A percentile compares a stretch with the other conserved stretches of the same genome.
Conservation (phyloP, 805 yeast species). For the Lachancea dasiensis region DNA sequence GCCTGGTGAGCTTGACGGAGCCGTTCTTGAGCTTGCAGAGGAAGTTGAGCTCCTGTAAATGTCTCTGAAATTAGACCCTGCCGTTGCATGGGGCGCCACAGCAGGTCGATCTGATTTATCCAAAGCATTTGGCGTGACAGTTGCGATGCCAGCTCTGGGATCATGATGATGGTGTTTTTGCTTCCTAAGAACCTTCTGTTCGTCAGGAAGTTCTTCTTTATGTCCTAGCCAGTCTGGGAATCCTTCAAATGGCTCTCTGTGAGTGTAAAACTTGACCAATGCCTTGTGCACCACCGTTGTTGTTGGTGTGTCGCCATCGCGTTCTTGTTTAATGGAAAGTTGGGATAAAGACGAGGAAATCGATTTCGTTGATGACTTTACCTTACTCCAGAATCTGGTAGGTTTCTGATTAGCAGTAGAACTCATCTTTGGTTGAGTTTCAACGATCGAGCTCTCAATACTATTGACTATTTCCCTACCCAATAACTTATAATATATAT, state of each 20-base stretch:
- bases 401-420: slow-evolving; percentile 9
- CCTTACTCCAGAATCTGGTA: slow-evolving; percentile 29
- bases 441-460: neutral
- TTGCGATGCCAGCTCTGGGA: neutral
- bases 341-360: slow-evolving; percentile 26
- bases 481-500: too few relatives aligned
- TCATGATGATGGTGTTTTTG: slow-evolving; percentile 18
- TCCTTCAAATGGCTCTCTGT: slow-evolving; percentile 31
- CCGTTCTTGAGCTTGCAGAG: neutral
- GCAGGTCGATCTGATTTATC: neutral
- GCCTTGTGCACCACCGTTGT: slow-evolving; percentile 43
- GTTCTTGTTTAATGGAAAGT: slow-evolving; percentile 30
- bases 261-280: slow-evolving; percentile 36
- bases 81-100: slow-evolving; percentile 2
- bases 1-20: slow-evolving; percentile 1
- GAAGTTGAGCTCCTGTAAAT: slow-evolving; percentile 5
- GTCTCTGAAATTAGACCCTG: slow-evolving; percentile 7
- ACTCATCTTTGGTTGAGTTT: slow-evolving; percentile 1
- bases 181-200: slow-evolving; percentile 27
- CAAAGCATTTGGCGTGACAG: too few relatives aligned
- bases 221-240: slow-evolving; percentile 36
- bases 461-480: too few relatives aligned
- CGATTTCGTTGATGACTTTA: slow-evolving; percentile 28
- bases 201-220: slow-evolving; percentile 30
- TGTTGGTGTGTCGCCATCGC: slow-evolving; percentile 38